Conservation (phyloP, 306 rosid genomes). For the Prosopis cineraria region DNA sequence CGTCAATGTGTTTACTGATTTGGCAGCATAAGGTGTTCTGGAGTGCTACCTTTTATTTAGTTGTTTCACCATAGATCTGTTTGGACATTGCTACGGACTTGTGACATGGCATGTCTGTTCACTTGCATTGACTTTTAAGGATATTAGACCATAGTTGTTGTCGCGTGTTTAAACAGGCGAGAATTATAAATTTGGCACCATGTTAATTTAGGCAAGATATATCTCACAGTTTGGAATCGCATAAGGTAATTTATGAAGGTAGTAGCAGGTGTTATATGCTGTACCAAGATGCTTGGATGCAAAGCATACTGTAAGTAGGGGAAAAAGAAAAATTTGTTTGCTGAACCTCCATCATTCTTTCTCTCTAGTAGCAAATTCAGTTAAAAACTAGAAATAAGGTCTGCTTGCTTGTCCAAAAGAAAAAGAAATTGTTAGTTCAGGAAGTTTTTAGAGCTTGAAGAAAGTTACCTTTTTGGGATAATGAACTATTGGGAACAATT, state of each 20-base stretch:
- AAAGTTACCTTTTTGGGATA: no score
- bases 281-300: not conserved
- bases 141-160: not conserved
- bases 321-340: not conserved
- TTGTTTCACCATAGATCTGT: not conserved
- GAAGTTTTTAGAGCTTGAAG: no score
- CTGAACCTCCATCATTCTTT: not conserved
- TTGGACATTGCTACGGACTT: not conserved
- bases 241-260: not conserved
- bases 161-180: not conserved
- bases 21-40: not conserved
- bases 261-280: not conserved
- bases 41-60: not conserved
- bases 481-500: no score
- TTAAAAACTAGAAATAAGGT: not conserved
- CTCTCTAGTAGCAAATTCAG: not conserved
- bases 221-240: not conserved
- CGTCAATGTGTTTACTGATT: slow-evolving; percentile 7
- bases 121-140: not conserved
- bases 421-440: no score
- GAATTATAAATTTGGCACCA: not conserved
- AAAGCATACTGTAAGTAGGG: not conserved
- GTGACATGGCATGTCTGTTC: not conserved
- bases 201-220: not conserved
- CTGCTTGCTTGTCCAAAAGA: not conserved